A percentile compares a stretch with the other conserved stretches of the same genome.
Evolutionary conservation across 306 rosid species (phyloP).

Genomic region (Clitoria ternatea): DNA sequence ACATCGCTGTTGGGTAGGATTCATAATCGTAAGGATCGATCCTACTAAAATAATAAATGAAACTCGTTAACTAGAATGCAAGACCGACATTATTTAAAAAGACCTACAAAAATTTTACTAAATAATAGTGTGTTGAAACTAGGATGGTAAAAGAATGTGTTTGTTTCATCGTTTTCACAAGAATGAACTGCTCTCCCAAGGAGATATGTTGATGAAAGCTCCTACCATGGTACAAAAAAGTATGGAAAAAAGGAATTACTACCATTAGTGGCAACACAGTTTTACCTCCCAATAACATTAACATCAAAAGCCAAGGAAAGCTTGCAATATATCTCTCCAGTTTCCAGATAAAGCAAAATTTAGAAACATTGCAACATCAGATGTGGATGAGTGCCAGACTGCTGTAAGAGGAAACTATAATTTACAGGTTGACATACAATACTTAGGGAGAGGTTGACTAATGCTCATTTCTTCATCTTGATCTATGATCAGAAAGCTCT

Average conservation of each 20-base stretch:
- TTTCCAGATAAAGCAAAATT: conserved; percentile 12
- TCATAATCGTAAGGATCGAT: too few species aligned
- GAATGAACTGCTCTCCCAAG: neutral
- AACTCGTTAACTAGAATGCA: too few species aligned
- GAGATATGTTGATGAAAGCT: neutral
- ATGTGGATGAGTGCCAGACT: conserved; percentile 13
- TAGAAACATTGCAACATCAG: conserved; percentile 1
- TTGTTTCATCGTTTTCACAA: neutral
- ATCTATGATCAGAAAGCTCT: conserved; percentile 29
- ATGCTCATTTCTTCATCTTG: conserved; percentile 19
- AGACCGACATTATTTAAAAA: too few species aligned
- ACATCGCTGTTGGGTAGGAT: too few species aligned
- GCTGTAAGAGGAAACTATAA: conserved; percentile 23
- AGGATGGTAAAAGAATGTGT: neutral
- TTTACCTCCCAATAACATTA: neutral
- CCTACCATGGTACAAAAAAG: neutral
- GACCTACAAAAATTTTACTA: too few species aligned
- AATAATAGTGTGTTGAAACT: too few species aligned
- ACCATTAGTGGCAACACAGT: neutral
- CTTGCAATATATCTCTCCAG: conserved; percentile 13
- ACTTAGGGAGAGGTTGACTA: neutral
- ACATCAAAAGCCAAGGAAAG: conserved; percentile 2
- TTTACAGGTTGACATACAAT: conserved; percentile 17
- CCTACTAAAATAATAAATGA: too few species aligned
- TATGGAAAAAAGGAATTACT: neutral